Evolutionary conservation across 1,284 basidiomycete genomes (phyloP), one percentile per base, ranked within the genome.

Genomic region (Ustilago vetiveriae): DNA sequence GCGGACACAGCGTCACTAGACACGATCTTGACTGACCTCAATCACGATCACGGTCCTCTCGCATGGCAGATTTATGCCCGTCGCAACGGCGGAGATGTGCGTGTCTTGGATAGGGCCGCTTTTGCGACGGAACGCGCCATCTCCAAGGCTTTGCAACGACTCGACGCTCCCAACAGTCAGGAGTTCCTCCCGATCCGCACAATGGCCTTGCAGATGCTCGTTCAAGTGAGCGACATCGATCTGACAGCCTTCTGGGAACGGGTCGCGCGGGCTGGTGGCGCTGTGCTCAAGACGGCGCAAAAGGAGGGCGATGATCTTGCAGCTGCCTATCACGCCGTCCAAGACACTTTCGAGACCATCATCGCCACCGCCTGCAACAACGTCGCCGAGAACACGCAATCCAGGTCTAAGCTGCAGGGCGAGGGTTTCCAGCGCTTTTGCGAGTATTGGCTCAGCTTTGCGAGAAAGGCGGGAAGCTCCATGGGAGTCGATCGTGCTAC

Each of bases 241-340:
- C 41, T 60, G 2, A 45, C 45, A 13, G 75, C 75, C 17, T 70
- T 74, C 39, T 77, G 75, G 75, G 71, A 76, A 36, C 62, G 73
- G 4, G 64, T 53, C 4, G 69, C 69, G 13, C 60, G 73, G 6
- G 33, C 57, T 13, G 72, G 65, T 7, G 57, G 50, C 3, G 45
- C 55, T 13, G 53, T 62, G 9, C 53, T 67, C 35, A 70, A 66
- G 21, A 35, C 35, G 4, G 58, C 40, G 6, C 50, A 53, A 24
- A 50, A 54, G 21, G 48, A 54, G 6, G 52, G 52, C n/a, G 41
- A 56, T 9, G 43, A 59, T 27, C 22, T 59, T 2, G 46, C 48
- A 14, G 23, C 44, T 13, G 46, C 57, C n/a, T 69, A 70, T 29
- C 24, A 32, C 16, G 38, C 54, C 13, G 59, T 64, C 5, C 63